Conservation (phyloP, 2,329 filamentous ascomycete species). For the Macrophomina phaseolina region DNA sequence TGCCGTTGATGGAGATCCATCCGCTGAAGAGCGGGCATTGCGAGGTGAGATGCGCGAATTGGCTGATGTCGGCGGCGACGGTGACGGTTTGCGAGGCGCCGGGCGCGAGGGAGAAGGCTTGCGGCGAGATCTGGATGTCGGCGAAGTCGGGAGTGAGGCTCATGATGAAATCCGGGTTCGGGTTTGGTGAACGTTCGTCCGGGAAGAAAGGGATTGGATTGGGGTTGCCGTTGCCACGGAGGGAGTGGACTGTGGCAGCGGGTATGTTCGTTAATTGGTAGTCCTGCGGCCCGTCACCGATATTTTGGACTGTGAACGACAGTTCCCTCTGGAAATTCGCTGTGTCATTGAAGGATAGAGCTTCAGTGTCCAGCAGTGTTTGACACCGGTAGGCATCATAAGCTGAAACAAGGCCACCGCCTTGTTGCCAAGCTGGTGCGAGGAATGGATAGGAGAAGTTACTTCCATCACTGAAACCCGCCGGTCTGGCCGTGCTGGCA, state of each 20-base stretch:
- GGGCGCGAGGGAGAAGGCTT: background rate
- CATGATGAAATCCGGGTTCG: background rate
- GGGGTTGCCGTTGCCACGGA: conserved; percentile 1
- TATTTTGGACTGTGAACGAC: background rate
- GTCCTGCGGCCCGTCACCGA: background rate
- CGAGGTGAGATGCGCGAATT: background rate
- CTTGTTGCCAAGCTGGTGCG: conserved; percentile 9
- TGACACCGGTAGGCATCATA: background rate
- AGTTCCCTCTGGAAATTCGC: background rate
- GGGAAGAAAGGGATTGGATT: background rate
- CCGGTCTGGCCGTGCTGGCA: background rate
- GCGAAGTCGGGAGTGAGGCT: conserved; percentile 3
- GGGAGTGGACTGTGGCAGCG: background rate
- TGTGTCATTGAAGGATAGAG: conserved; percentile 7
- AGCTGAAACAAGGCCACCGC: background rate
- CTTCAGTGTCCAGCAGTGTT: background rate
- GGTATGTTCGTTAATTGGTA: background rate
- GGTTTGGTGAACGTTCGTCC: background rate
- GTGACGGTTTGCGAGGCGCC: background rate
- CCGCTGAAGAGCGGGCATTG: conserved; percentile 6
- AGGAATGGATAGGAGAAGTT: background rate
- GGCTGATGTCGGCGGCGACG: conserved; percentile 7
- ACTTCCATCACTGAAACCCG: background rate
- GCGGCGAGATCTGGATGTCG: background rate
- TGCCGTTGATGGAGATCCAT: conserved; percentile 9